Evolutionary conservation across 2,329 filamentous ascomycete species (phyloP).

Genomic region (Penicillium sp.): DNA sequence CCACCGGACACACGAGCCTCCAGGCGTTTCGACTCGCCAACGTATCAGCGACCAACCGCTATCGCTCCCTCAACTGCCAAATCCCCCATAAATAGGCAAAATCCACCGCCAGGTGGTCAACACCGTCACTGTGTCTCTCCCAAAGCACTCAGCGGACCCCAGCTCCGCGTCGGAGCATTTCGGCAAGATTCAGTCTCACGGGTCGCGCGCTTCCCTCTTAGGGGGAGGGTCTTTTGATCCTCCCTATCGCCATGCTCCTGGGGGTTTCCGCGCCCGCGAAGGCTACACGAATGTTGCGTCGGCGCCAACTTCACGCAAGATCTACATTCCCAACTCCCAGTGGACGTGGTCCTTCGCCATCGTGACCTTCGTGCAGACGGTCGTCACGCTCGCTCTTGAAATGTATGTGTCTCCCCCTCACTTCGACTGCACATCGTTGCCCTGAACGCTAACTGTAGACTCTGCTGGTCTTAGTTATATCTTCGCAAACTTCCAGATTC

Average conservation of each 20-base stretch:
- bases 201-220: slow-evolving; percentile 58
- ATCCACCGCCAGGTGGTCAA: slow-evolving; percentile 32
- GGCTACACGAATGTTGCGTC: slow-evolving; percentile 45
- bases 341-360: slow-evolving; percentile 88
- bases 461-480: slow-evolving; percentile 77
- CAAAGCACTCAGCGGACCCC: slow-evolving; percentile 25
- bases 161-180: slow-evolving; percentile 43
- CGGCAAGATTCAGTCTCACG: slow-evolving; percentile 57
- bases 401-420: slow-evolving; percentile 59
- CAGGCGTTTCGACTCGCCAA: slow-evolving; percentile 11
- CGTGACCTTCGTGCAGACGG: slow-evolving; percentile 70
- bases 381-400: slow-evolving; percentile 79
- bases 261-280: slow-evolving; percentile 53
- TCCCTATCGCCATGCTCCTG: slow-evolving; percentile 48
- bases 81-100: slow-evolving; percentile 10
- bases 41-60: slow-evolving; percentile 12
- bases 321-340: slow-evolving; percentile 75
- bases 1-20: slow-evolving; percentile 15
- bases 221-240: slow-evolving; percentile 57
- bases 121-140: slow-evolving; percentile 35
- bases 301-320: slow-evolving; percentile 42
- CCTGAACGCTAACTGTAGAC: slow-evolving; percentile 2
- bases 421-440: neutral
- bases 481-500: slow-evolving; percentile 76
- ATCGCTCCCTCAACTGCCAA: neutral